Percentiles rank a stretch among this genome's conserved stretches.
phyloP scores from a whole-genome alignment of 148 eudicot genomes.

The Tetragonia tetragonoides region DNA sequence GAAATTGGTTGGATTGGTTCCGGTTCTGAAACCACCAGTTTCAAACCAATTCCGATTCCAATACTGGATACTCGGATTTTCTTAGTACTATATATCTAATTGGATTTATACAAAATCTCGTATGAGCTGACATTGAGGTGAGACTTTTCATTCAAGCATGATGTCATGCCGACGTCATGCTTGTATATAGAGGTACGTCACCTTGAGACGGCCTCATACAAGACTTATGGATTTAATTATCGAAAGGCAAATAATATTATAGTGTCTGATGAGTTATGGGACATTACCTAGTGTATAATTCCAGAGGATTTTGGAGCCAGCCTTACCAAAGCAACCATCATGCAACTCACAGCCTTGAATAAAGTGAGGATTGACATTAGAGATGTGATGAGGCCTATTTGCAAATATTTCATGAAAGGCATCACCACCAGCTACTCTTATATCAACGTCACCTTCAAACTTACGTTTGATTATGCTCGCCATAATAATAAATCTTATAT shows the following conservation, averaged over 20 bases:
- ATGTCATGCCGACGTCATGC: no score
- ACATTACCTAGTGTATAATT: conserved; percentile 10
- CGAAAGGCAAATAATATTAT: not conserved
- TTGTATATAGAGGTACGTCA: no score
- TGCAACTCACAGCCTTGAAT: conserved; percentile 24
- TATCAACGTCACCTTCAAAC: conserved; percentile 25
- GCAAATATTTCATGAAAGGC: conserved; percentile 23
- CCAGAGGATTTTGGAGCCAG: conserved; percentile 20
- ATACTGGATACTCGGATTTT: no score
- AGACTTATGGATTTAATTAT: no score
- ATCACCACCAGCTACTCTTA: conserved; percentile 20
- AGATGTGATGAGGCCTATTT: conserved; percentile 18
- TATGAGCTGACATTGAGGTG: no score
- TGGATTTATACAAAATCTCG: no score
- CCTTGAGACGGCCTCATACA: no score
- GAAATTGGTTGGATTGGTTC: no score
- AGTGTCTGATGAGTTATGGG: not conserved
- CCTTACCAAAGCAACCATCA: conserved; percentile 18
- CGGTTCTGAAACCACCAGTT: no score
- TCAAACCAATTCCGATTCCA: no score
- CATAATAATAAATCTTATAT: not conserved
- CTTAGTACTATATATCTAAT: no score
- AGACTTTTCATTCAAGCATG: no score
- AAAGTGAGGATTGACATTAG: conserved; percentile 10
- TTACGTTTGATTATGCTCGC: not conserved